Conservation (phyloP, 2,329 filamentous ascomycete species). For the Aspergillus neotritici region DNA sequence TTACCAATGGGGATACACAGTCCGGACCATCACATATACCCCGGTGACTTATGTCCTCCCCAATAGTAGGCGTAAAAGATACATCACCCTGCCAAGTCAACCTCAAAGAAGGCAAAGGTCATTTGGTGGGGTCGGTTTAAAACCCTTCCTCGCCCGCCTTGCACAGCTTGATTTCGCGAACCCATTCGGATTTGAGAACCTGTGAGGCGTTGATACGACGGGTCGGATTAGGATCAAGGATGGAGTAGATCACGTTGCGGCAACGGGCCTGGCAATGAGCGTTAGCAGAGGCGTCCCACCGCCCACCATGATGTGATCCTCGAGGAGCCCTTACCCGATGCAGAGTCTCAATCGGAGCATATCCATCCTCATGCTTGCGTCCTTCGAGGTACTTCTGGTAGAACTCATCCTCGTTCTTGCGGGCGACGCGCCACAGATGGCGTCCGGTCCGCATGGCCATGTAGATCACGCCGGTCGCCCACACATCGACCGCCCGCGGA, state of each 20-base stretch:
- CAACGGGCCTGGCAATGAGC: conserved; percentile 67
- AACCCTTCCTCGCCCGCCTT: conserved; percentile 94
- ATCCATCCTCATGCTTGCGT: conserved; percentile 88
- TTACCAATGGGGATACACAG: conserved; percentile 8
- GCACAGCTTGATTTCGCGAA: conserved; percentile 93
- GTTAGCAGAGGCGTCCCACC: conserved; percentile 13
- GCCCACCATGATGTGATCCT: too few relatives aligned
- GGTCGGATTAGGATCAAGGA: conserved; percentile 87
- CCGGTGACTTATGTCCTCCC: conserved; percentile 4
- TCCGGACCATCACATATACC: conserved; percentile 10
- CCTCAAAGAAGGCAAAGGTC: conserved; percentile 6
- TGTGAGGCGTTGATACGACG: conserved; percentile 93
- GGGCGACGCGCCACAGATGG: conserved; percentile 94
- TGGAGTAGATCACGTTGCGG: conserved; percentile 97
- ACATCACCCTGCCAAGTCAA: conserved; percentile 5
- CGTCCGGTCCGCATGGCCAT: conserved; percentile 98
- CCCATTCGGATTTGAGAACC: conserved; percentile 97
- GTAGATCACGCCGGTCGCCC: conserved; percentile 98
- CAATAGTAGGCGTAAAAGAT: not conserved
- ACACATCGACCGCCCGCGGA: conserved; percentile 93
- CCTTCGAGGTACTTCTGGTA: conserved; percentile 92
- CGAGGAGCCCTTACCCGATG: conserved; percentile 66
- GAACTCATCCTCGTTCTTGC: conserved; percentile 95
- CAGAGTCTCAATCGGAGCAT: conserved; percentile 90
- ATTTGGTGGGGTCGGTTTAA: conserved; percentile 36